phyloP scores from a whole-genome alignment of 306 rosid genomes.

The Biancaea sappan region DNA sequence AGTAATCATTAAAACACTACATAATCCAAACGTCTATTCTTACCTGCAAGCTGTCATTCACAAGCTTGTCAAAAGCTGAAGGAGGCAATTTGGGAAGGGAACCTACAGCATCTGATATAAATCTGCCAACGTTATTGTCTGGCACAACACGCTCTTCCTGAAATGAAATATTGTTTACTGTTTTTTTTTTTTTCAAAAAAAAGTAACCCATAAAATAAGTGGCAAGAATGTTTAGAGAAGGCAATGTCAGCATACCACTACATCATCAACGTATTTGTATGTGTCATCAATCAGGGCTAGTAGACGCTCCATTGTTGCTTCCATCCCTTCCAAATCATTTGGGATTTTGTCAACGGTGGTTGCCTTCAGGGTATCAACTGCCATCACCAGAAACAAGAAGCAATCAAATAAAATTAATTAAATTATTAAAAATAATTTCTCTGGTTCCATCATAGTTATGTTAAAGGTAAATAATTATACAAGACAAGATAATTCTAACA shows the following conservation, averaged over 20 bases:
- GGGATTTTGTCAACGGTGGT: slow-evolving; percentile 88
- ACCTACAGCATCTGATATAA: slow-evolving; percentile 52
- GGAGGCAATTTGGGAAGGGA: slow-evolving; percentile 66
- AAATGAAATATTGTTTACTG: background rate
- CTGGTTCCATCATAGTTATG: background rate
- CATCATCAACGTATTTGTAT: slow-evolving; percentile 86
- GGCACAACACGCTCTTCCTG: slow-evolving; percentile 68
- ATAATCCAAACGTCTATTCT: background rate
- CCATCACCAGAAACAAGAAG: slow-evolving; percentile 28
- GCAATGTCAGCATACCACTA: slow-evolving; percentile 58
- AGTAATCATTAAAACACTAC: background rate
- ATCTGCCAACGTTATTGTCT: slow-evolving; percentile 67
- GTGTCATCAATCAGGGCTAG: slow-evolving; percentile 85
- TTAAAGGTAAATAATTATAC: background rate
- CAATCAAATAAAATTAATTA: slow-evolving; percentile 1
- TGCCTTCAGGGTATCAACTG: slow-evolving; percentile 81
- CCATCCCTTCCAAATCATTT: slow-evolving; percentile 98
- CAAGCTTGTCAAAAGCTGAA: slow-evolving; percentile 63
- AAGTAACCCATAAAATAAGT: background rate
- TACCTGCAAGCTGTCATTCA: slow-evolving; percentile 74
- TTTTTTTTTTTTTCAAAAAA: background rate
- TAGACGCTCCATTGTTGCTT: slow-evolving; percentile 86
- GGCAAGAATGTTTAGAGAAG: background rate
- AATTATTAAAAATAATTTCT: background rate
- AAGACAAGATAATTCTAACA: background rate